These are phyloP conservation scores for Coemansia javaensis DNA, from an alignment of 192 early-diverging fungal species.

Conservation along the genomic window DNA sequence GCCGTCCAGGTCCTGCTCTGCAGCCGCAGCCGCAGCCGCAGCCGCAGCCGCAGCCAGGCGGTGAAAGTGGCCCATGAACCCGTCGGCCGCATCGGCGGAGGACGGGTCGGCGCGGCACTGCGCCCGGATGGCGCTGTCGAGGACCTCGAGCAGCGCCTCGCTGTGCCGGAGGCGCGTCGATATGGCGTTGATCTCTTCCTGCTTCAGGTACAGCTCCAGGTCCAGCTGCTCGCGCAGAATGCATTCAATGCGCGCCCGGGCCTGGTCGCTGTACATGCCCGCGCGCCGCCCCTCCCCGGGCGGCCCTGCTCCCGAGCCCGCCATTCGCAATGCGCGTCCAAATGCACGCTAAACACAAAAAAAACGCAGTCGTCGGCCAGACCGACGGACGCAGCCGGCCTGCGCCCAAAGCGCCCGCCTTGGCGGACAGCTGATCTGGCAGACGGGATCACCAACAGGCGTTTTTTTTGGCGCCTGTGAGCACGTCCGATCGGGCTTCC, in stretches of 20 bases:
- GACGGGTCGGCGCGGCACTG: slow-evolving; percentile 33
- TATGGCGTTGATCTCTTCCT: slow-evolving; percentile 63
- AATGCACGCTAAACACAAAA: not conserved
- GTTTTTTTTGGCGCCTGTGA: too few species aligned
- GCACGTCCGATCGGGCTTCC: too few species aligned
- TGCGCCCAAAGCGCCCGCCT: too few species aligned
- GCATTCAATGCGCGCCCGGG: slow-evolving; percentile 45
- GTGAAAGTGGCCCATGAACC: slow-evolving; percentile 20
- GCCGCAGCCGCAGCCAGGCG: not conserved
- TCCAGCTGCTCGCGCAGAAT: slow-evolving; percentile 72
- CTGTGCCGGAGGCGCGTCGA: slow-evolving; percentile 57
- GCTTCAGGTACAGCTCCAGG: slow-evolving; percentile 68
- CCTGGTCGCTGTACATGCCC: slow-evolving; percentile 6
- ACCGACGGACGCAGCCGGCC: too few species aligned
- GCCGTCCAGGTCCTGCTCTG: too few species aligned
- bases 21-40: not conserved
- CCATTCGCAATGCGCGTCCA: too few species aligned
- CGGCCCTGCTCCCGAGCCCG: not conserved
- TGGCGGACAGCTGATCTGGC: too few species aligned
- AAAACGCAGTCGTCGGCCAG: too few species aligned
- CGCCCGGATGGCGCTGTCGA: slow-evolving; percentile 51
- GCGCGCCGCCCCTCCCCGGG: slow-evolving; percentile 7
- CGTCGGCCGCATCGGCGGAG: slow-evolving; percentile 12
- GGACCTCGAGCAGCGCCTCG: slow-evolving; percentile 53
- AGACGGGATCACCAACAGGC: too few species aligned